These are phyloP conservation scores for Platanthera zijinensis DNA, from an alignment of 106 monocot species.

Conservation along the genomic window DNA sequence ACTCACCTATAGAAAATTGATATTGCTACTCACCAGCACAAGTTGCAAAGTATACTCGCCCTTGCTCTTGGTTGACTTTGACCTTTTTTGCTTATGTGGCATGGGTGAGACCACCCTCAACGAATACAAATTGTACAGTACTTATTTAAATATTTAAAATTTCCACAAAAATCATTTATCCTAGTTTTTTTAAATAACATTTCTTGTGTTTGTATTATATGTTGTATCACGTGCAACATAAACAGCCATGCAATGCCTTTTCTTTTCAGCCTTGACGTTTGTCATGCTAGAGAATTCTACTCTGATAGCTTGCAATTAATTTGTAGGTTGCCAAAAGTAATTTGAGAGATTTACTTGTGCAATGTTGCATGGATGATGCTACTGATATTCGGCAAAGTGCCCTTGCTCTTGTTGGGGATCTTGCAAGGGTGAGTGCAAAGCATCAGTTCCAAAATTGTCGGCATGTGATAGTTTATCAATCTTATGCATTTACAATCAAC, in stretches of 20 bases:
- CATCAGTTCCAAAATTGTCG: not conserved
- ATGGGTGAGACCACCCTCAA: too few relatives aligned
- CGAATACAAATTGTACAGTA: too few relatives aligned
- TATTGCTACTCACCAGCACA: too few relatives aligned
- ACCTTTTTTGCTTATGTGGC: too few relatives aligned
- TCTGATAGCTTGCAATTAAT: not conserved
- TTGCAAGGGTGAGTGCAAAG: slow-evolving; percentile 70
- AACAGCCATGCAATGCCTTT: not conserved
- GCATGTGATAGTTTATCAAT: not conserved
- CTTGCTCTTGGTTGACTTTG: too few relatives aligned
- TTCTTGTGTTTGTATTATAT: too few relatives aligned
- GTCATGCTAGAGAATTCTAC: not conserved
- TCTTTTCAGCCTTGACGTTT: not conserved
- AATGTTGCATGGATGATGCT: slow-evolving; percentile 87
- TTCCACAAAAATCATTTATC: too few relatives aligned
- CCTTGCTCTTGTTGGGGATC: slow-evolving; percentile 94
- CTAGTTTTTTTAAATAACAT: too few relatives aligned
- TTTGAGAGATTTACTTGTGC: slow-evolving; percentile 85
- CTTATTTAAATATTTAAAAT: too few relatives aligned
- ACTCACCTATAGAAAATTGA: too few relatives aligned
- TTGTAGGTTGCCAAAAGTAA: slow-evolving; percentile 78
- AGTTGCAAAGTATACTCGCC: too few relatives aligned
- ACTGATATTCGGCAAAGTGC: slow-evolving; percentile 96
- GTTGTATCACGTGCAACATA: too few relatives aligned
- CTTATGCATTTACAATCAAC: not conserved